phyloP scores from a whole-genome alignment of 1,139 yeast genomes.

The Hyphopichia buzzinii region DNA sequence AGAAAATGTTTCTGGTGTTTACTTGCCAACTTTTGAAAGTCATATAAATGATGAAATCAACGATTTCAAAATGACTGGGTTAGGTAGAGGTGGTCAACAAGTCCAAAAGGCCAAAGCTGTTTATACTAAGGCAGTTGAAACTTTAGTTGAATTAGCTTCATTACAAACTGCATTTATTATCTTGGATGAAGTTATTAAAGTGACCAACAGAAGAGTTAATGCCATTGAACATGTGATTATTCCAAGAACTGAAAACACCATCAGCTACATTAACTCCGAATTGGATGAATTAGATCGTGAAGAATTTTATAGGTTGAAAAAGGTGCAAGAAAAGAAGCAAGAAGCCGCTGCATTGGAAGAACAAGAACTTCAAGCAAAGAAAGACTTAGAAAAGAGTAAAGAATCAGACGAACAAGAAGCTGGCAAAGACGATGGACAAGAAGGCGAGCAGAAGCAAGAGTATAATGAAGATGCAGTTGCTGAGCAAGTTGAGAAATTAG shows the following conservation, averaged over 20 bases:
- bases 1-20: constrained; percentile 95
- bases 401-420: neutral
- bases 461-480: neutral
- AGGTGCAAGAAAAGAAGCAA: constrained; percentile 96
- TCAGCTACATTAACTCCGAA: constrained; percentile 88
- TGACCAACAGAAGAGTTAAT: constrained; percentile 96
- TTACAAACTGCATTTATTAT: constrained; percentile 94
- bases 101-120: constrained; percentile 92
- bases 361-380: constrained; percentile 9
- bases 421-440: neutral
- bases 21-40: constrained; percentile 88
- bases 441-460: neutral
- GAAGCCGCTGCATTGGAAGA: constrained; percentile 68
- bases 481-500: constrained; percentile 1
- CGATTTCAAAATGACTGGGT: constrained; percentile 93
- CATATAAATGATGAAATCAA: constrained; percentile 80
- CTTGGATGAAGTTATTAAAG: constrained; percentile 95
- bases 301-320: constrained; percentile 93
- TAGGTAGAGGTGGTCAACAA: constrained; percentile 98
- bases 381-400: neutral
- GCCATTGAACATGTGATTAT: constrained; percentile 98
- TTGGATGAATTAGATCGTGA: constrained; percentile 97
- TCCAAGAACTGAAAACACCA: constrained; percentile 96
- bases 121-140: constrained; percentile 92
- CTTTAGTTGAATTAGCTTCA: constrained; percentile 92